Percentiles rank a stretch among this genome's conserved stretches.
phyloP scores from a whole-genome alignment of 805 yeast species.

The Blastobotrys terrestris region DNA sequence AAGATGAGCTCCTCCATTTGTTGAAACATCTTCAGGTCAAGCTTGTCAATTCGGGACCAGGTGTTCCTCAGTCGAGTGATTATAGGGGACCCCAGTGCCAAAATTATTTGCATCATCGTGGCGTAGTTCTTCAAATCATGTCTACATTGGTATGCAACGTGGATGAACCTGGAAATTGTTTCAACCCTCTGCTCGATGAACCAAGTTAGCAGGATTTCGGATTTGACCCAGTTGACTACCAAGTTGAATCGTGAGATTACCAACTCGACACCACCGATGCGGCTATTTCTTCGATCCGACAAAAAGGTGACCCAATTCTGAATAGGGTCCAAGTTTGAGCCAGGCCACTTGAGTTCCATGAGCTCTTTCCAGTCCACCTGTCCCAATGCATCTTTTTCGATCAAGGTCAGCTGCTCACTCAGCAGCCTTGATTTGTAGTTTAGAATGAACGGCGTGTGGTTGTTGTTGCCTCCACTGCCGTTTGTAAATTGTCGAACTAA shows the following conservation, averaged over 20 bases:
- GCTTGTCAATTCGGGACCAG: slow-evolving; percentile 68
- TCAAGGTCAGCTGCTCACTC: slow-evolving; percentile 77
- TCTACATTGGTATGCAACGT: slow-evolving; percentile 60
- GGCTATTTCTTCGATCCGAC: slow-evolving; percentile 43
- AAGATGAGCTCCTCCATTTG: slow-evolving; percentile 66
- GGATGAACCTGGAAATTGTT: slow-evolving; percentile 80
- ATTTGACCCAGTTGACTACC: slow-evolving; percentile 85
- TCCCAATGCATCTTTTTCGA: slow-evolving; percentile 75
- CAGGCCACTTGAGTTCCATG: slow-evolving; percentile 68
- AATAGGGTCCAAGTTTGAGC: slow-evolving; percentile 51
- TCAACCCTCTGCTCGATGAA: slow-evolving; percentile 53
- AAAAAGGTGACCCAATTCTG: slow-evolving; percentile 81
- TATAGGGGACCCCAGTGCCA: slow-evolving; percentile 68
- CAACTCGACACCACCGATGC: slow-evolving; percentile 72
- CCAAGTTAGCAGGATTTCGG: slow-evolving; percentile 73
- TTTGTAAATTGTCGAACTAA: neutral
- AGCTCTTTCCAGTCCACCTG: slow-evolving; percentile 92
- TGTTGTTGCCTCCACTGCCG: slow-evolving; percentile 25
- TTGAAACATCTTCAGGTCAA: slow-evolving; percentile 62
- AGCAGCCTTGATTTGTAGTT: slow-evolving; percentile 60
- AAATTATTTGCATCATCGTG: slow-evolving; percentile 77
- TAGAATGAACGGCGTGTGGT: slow-evolving; percentile 78
- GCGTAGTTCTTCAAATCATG: slow-evolving; percentile 75
- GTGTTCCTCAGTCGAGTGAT: slow-evolving; percentile 57
- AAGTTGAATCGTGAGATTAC: slow-evolving; percentile 82